Evolutionary conservation across 257 asterid genomes (phyloP).

Genomic region (Leonotis leonurus): DNA sequence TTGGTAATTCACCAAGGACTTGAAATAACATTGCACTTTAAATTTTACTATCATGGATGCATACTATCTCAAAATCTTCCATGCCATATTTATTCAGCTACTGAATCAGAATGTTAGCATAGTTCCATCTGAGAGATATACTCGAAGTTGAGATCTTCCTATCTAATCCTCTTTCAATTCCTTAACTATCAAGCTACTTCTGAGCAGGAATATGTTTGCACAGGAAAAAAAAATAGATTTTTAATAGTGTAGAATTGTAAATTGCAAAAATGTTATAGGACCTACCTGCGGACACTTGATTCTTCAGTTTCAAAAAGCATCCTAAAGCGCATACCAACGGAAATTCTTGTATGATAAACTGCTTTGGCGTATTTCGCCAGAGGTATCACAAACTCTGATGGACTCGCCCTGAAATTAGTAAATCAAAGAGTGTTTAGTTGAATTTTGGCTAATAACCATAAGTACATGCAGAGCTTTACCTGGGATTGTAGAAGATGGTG

Average conservation of each 20-base stretch:
- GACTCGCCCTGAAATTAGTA: conserved; percentile 66
- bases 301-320: conserved; percentile 95
- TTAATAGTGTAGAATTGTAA: not conserved
- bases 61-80: not conserved
- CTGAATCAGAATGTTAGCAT: not conserved
- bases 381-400: conserved; percentile 86
- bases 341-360: conserved; percentile 71
- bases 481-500: conserved; percentile 81
- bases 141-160: not conserved
- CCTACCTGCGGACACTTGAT: conserved; percentile 87
- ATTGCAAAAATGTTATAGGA: not conserved
- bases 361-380: conserved; percentile 85
- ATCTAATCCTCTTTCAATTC: not conserved
- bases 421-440: conserved; percentile 2
- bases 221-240: no score
- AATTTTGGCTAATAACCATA: not conserved
- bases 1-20: not conserved
- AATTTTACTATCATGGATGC: not conserved
- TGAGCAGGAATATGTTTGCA: not conserved
- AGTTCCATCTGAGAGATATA: not conserved
- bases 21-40: not conserved
- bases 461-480: conserved; percentile 34
- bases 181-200: not conserved
- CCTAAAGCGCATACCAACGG: conserved; percentile 94
- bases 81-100: not conserved